phyloP scores from a whole-genome alignment of 1,284 basidiomycete genomes.

The Rhodofomes roseus region DNA sequence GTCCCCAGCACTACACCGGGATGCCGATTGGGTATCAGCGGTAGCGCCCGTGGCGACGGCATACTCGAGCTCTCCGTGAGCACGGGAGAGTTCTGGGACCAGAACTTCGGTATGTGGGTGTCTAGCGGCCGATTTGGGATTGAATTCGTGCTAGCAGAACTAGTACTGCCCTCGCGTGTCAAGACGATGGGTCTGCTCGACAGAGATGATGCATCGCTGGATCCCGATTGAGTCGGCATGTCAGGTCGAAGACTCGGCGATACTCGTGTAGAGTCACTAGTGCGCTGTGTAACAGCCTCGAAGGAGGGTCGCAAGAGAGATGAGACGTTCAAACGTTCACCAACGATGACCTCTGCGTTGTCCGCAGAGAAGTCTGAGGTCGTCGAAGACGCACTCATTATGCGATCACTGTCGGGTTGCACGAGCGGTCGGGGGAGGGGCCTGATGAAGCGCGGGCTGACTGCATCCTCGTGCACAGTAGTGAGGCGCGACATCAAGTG shows the following conservation, averaged over 20 bases:
- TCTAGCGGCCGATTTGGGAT: neutral
- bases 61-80: slow-evolving; percentile 5
- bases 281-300: neutral
- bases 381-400: neutral
- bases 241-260: neutral
- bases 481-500: neutral
- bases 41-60: neutral
- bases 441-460: neutral
- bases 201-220: neutral
- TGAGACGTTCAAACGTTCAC: neutral
- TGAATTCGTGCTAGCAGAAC: neutral
- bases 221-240: neutral
- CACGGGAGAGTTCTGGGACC: neutral
- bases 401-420: neutral
- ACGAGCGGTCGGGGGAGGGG: neutral
- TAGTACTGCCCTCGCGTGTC: neutral
- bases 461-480: neutral
- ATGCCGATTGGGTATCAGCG: slow-evolving; percentile 2
- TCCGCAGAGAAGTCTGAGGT: neutral
- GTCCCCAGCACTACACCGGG: neutral
- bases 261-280: neutral
- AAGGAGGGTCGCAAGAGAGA: neutral
- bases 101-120: neutral
- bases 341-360: neutral
- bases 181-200: neutral